These are phyloP conservation scores for Acanthamoeba healyi DNA, from an alignment of 208 protist genomes.

Conservation along the genomic window DNA sequence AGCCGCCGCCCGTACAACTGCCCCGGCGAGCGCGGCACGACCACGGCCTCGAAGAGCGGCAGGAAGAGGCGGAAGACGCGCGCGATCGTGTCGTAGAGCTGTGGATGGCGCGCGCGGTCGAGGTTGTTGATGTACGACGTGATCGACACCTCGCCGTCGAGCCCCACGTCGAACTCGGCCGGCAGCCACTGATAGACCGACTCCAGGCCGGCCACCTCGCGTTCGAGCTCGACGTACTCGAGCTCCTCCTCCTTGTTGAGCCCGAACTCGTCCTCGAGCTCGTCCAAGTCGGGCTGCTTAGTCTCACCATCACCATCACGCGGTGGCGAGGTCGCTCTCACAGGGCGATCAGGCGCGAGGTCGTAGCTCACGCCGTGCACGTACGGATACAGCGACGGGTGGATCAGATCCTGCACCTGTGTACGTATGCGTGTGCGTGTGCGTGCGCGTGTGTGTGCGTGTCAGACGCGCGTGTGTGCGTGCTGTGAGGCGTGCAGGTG, in stretches of 20 bases:
- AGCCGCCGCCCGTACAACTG: conserved; percentile 60
- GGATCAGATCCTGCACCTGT: conserved; percentile 85
- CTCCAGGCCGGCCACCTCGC: not conserved
- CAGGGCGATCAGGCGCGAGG: not conserved
- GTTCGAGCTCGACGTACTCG: not conserved
- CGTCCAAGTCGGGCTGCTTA: not conserved
- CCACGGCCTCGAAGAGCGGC: conserved; percentile 75
- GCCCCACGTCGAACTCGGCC: conserved; percentile 78
- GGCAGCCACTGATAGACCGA: conserved; percentile 83
- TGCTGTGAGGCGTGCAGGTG: not conserved
- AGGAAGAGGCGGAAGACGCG: conserved; percentile 77
- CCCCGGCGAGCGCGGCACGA: not conserved
- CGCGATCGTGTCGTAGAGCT: conserved; percentile 78
- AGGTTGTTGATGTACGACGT: conserved; percentile 86
- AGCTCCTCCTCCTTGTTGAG: not conserved
- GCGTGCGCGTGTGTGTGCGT: too few relatives aligned
- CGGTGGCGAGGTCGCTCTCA: too few relatives aligned
- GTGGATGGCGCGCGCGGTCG: conserved; percentile 53
- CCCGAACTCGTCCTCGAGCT: not conserved
- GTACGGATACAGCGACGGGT: conserved; percentile 84
- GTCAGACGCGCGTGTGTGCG: not conserved
- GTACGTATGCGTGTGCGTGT: too few relatives aligned
- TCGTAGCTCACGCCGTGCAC: conserved; percentile 67
- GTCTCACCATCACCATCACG: not conserved
- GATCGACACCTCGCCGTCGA: conserved; percentile 78